A percentile compares a stretch with the other conserved stretches of the same genome.
These are phyloP conservation scores for Fomitopsis pulvina DNA, from an alignment of 768 basidiomycete genomes.

Conservation along the genomic window DNA sequence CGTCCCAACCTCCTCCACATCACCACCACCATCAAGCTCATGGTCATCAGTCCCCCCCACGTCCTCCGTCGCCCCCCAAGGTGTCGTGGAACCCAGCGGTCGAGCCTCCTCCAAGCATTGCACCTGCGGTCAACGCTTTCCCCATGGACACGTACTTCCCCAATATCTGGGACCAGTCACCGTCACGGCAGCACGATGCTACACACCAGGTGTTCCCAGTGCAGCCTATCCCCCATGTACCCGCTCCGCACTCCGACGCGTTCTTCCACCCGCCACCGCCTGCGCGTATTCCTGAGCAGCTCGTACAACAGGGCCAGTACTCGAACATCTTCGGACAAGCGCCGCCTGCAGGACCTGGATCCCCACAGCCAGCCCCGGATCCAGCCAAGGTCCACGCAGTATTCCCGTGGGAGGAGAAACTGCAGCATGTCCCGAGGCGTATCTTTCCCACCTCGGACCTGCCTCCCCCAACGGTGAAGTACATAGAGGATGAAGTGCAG, in stretches of 20 bases:
- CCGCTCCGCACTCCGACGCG: slow-evolving; percentile 34
- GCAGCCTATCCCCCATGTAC: slow-evolving; percentile 6
- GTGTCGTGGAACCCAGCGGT: slow-evolving; percentile 75
- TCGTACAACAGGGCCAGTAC: slow-evolving; percentile 72
- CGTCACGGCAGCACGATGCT: slow-evolving; percentile 33
- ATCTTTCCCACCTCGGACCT: slow-evolving; percentile 66
- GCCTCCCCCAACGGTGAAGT: slow-evolving; percentile 34
- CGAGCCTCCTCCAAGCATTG: slow-evolving; percentile 68
- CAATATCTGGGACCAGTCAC: slow-evolving; percentile 79
- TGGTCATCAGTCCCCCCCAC: slow-evolving; percentile 26
- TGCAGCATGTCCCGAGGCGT: slow-evolving; percentile 58
- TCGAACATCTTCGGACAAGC: slow-evolving; percentile 44
- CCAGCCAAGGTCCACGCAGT: slow-evolving; percentile 63
- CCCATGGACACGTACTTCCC: slow-evolving; percentile 74
- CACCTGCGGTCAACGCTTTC: slow-evolving; percentile 50
- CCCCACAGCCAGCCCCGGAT: slow-evolving; percentile 52
- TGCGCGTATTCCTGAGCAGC: slow-evolving; percentile 57
- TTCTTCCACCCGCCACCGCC: slow-evolving; percentile 59
- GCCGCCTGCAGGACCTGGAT: slow-evolving; percentile 31
- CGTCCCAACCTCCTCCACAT: slow-evolving; percentile 9
- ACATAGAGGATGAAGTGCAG: slow-evolving; percentile 16
- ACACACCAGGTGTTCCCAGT: slow-evolving; percentile 18
- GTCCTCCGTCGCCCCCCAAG: slow-evolving; percentile 56
- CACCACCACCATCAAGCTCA: slow-evolving; percentile 19
- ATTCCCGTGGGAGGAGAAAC: slow-evolving; percentile 94